Evolutionary conservation across 768 basidiomycete genomes (phyloP), one percentile per base, ranked within the genome.

Genomic region (Sporobolomyces phaffii): DNA sequence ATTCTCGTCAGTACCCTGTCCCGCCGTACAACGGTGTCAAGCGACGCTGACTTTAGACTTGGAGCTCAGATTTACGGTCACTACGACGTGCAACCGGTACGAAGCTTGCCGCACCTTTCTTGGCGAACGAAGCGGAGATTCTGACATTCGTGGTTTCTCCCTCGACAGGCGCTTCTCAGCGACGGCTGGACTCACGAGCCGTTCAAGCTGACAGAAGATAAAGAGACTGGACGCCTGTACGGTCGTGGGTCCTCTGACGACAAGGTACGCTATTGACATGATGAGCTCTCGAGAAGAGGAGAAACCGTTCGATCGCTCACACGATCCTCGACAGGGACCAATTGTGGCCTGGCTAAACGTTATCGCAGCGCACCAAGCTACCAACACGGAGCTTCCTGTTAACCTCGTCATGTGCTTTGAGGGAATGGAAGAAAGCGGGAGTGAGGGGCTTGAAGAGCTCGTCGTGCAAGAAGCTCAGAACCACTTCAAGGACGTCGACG

Each of bases 361-460:
- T 48, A 81, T 96, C 49, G 86, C 94, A 73, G 91, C 89, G 61
- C 91, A 94, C 75, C 76, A 80, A 60, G 79, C 85, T 62, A 83
- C 83, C 40, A 81, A 83, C 28, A 80, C 85, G 48, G 83, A 84
- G 40, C 82, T 96, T 24, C 93, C 93, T 1, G 90, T 97, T 31
- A 96, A 97, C 76, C 78, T 97, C 61, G 84, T 85, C 70, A 86
- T 89, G 81, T 90, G 89, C 81, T 92, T 98, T 73, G 94, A 98
- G 77, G 93, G 81, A 53, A 98, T 96, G 93, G 94, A 98, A 77
- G 94, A 98, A 80, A 87, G 83, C 68, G 93, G 92, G 8, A 89
- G 87, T 45, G 89, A 90, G 72, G 91, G 92, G 2, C 82, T 97
- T 17, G 92, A 96, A 73, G 88, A 89, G 38, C 84, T 94, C 48